Evolutionary conservation across 495 filamentous ascomycete species (phyloP).

Genomic region (Penicillium cataractarum): DNA sequence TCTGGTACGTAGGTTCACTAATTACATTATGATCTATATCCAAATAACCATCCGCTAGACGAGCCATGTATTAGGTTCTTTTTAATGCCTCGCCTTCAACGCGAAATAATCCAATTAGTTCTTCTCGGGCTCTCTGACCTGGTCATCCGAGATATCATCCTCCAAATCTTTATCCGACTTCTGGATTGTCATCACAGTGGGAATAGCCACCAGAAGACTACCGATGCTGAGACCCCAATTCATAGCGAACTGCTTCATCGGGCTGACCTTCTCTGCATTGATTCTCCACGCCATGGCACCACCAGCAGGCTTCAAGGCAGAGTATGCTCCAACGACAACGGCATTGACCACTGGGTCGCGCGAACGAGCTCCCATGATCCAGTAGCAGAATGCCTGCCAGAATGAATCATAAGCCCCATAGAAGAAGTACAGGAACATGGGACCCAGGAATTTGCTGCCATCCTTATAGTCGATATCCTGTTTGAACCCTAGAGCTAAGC

Average conservation of each 20-base stretch:
- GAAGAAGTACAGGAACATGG: conserved; percentile 59
- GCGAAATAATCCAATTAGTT: too few species aligned
- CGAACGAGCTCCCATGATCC: conserved; percentile 81
- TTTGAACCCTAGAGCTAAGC: conserved; percentile 32
- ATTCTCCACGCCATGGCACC: conserved; percentile 79
- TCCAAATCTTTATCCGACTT: conserved; percentile 1
- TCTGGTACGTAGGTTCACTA: too few species aligned
- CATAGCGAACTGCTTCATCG: conserved; percentile 55
- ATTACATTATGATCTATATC: too few species aligned
- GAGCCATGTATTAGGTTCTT: too few species aligned
- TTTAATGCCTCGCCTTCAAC: too few species aligned
- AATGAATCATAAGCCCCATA: conserved; percentile 56
- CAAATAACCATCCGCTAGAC: too few species aligned
- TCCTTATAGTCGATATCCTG: conserved; percentile 47
- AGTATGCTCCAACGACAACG: conserved; percentile 92
- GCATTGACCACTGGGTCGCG: conserved; percentile 85
- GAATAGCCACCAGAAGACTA: conserved; percentile 68
- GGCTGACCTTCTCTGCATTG: conserved; percentile 65
- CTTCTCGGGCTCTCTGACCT: background rate
- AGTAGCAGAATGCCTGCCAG: conserved; percentile 82
- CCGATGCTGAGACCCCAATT: conserved; percentile 71
- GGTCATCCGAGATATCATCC: background rate
- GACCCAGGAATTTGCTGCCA: conserved; percentile 42
- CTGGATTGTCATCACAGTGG: conserved; percentile 53
- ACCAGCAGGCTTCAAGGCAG: conserved; percentile 84